phyloP scores from a whole-genome alignment of 257 asterid species.

The Mitragyna speciosa region DNA sequence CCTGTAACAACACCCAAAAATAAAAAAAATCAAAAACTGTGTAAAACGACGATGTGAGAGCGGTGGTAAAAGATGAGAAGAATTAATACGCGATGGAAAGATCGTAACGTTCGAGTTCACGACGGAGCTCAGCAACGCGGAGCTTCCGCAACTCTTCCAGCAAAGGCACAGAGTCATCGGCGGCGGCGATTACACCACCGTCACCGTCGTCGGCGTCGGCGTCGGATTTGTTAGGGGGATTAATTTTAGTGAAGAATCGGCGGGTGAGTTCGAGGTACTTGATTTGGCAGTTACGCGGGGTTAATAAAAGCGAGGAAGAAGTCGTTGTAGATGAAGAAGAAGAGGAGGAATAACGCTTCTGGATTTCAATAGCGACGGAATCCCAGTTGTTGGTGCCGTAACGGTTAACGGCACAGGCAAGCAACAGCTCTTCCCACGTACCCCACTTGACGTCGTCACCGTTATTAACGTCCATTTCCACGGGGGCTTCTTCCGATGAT shows the following conservation, averaged over 20 bases:
- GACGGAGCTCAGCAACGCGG: conserved; percentile 73
- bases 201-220: neutral
- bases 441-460: conserved; percentile 42
- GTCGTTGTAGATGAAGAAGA: neutral
- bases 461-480: neutral
- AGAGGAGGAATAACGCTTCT: conserved; percentile 30
- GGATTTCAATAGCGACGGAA: conserved; percentile 65
- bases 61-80: neutral
- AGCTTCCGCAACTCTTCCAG: conserved; percentile 73
- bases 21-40: neutral
- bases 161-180: conserved; percentile 45
- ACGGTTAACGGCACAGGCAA: conserved; percentile 84
- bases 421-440: conserved; percentile 75
- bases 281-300: conserved; percentile 2
- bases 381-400: conserved; percentile 72
- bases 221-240: neutral
- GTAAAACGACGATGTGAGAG: neutral
- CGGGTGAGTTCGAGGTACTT: conserved; percentile 15
- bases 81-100: conserved; percentile 72
- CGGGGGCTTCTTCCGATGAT: neutral
- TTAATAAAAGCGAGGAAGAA: neutral
- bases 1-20: conserved; percentile 36
- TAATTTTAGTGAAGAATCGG: neutral
- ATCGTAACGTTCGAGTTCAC: conserved; percentile 80
- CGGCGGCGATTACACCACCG: conserved; percentile 37